Conservation (phyloP, 2,329 filamentous ascomycete species). For the Pseudogymnoascus sp. region DNA sequence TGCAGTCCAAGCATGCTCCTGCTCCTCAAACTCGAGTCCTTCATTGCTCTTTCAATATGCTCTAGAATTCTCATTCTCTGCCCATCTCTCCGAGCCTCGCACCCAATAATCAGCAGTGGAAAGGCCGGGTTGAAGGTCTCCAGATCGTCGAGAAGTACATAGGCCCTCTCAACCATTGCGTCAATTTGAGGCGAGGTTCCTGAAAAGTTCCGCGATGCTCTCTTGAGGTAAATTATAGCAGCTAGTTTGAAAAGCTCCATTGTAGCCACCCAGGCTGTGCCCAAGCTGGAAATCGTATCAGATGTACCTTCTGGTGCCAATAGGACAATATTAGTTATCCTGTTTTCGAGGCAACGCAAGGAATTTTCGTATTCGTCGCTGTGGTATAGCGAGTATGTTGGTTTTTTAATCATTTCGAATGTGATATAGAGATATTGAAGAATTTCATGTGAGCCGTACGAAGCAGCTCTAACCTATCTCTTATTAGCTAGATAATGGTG, state of each 20-base stretch:
- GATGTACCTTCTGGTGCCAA: conserved; percentile 18
- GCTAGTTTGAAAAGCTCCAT: conserved; percentile 21
- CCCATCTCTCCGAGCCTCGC: conserved; percentile 27
- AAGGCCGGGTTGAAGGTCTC: conserved; percentile 25
- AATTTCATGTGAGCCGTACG: conserved; percentile 22
- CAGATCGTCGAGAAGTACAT: conserved; percentile 20
- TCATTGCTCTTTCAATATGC: conserved; percentile 19
- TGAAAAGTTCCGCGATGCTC: conserved; percentile 23
- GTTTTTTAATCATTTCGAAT: conserved; percentile 21
- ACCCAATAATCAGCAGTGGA: conserved; percentile 28
- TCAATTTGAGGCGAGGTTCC: conserved; percentile 20
- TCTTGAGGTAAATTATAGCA: conserved; percentile 23
- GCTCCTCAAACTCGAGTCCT: conserved; percentile 13
- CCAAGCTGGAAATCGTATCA: conserved; percentile 16
- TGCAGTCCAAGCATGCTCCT: conserved; percentile 15
- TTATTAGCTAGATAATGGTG: conserved; percentile 19
- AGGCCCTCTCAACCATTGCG: conserved; percentile 19
- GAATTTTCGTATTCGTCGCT: conserved; percentile 23
- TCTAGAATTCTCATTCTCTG: conserved; percentile 21
- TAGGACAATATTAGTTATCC: conserved; percentile 19
- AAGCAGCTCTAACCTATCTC: conserved; percentile 19
- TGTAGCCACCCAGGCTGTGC: conserved; percentile 19
- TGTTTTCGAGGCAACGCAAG: conserved; percentile 23
- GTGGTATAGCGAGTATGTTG: conserved; percentile 23
- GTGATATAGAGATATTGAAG: conserved; percentile 19